phyloP scores from a whole-genome alignment of 176 grass and related monocot species.

The Avena eriantha region DNA sequence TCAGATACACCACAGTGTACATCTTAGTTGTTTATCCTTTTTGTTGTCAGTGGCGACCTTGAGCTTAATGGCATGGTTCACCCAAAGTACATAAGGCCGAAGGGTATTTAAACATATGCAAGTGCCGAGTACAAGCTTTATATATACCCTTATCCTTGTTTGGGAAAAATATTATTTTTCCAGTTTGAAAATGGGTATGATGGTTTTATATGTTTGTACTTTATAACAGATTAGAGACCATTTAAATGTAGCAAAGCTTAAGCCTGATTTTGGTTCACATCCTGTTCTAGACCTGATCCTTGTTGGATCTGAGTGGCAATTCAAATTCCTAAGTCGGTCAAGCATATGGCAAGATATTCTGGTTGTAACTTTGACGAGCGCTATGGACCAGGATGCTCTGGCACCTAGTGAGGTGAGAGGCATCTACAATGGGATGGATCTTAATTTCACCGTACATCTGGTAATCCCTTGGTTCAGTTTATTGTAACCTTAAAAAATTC shows the following conservation, averaged over 20 bases:
- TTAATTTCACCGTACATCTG: conserved; percentile 4
- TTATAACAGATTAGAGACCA: conserved; percentile 85
- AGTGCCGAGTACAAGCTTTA: conserved; percentile 93
- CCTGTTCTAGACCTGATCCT: conserved; percentile 88
- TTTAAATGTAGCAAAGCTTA: conserved; percentile 94
- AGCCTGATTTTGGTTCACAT: conserved; percentile 96
- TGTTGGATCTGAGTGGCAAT: conserved; percentile 97
- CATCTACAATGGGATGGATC: background rate
- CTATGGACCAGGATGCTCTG: conserved; percentile 93
- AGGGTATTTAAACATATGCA: conserved; percentile 89
- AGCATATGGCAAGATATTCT: conserved; percentile 99
- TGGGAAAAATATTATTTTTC: background rate
- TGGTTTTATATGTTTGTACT: conserved; percentile 33
- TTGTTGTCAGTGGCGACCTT: conserved; percentile 88
- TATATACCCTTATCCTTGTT: conserved; percentile 43
- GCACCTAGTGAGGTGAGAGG: conserved; percentile 80
- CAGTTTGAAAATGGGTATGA: conserved; percentile 21
- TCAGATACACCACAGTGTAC: too few species aligned
- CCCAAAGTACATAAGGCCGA: conserved; percentile 91
- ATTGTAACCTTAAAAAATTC: background rate
- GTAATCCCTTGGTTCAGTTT: conserved; percentile 32
- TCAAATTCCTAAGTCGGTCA: conserved; percentile 89
- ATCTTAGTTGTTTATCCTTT: conserved; percentile 96
- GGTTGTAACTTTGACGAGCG: conserved; percentile 79
- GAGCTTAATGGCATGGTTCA: conserved; percentile 91